Evolutionary conservation across 2,329 filamentous ascomycete genomes (phyloP), one percentile per base, ranked within the genome.

Genomic region (Scedosporium aurantiacum): DNA sequence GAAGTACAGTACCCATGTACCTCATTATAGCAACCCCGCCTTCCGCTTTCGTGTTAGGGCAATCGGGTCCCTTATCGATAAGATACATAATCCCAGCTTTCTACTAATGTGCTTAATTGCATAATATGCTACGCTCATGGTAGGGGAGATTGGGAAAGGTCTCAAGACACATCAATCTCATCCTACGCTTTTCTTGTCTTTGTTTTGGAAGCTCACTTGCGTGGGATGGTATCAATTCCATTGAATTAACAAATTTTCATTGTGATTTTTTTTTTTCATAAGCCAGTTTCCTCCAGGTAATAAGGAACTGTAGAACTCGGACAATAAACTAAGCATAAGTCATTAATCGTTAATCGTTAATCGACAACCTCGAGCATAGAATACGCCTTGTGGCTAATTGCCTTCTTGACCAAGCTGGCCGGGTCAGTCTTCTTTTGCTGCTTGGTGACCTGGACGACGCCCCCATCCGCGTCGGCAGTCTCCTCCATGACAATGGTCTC

Each of bases 341-440:
- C 41, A 6, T 45, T 3, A 16, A 3, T 50, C 45, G 23, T 18
- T 8, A 50, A 50, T 23, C 45, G 16, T 70, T 67, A 85, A 65
- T 85, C 82, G 23, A 82, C 64, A 25, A 85, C 78, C 66, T 73
- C 71, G 61, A 86, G 66, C 79, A 84, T 83, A 1, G 73, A 71
- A 65, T 84, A 85, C 2, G 79, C 79, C 65, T 79, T 76, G 64
- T 84, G 79, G 2, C 73, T 71, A 23, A 84, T 76, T 0, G 79
- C 78, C 72, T 78, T 82, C 66, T 73, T 76, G 45, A 85, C 72
- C 8, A 75, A 68, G 5, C 58, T 66, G 41, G 78, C 60, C 1
- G 81, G 76, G 62, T 82, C 75, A 62, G 75, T 70, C 69, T 74
- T 75, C 37, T 63, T 63, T 18, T 65, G 67, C 61, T 64, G 62